A percentile compares a stretch with the other conserved stretches of the same genome.
Evolutionary conservation across 495 filamentous ascomycete genomes (phyloP).

Genomic region (Hypoxylon fragiforme): DNA sequence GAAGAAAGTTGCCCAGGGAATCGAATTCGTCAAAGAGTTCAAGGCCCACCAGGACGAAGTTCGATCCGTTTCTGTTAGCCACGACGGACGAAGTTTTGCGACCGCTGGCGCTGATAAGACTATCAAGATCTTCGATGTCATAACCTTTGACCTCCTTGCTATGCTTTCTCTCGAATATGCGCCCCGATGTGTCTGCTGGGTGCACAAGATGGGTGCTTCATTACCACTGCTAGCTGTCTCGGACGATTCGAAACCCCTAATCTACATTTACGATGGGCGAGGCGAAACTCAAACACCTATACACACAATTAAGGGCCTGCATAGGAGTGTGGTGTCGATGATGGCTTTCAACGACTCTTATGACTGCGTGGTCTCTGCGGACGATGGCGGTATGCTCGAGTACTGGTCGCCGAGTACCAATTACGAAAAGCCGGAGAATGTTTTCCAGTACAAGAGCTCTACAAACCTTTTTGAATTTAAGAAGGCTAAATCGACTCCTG

Average conservation of each 20-base stretch:
- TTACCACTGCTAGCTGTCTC: constrained; percentile 88
- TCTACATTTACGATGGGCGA: constrained; percentile 86
- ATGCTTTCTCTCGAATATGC: constrained; percentile 74
- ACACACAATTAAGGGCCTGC: constrained; percentile 73
- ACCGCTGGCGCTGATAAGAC: constrained; percentile 85
- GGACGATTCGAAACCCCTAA: constrained; percentile 68
- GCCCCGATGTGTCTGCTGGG: constrained; percentile 87
- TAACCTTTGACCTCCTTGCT: constrained; percentile 87
- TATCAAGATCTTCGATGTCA: constrained; percentile 94
- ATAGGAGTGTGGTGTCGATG: constrained; percentile 74
- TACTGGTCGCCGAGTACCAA: constrained; percentile 84
- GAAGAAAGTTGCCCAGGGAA: constrained; percentile 90
- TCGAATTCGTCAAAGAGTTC: constrained; percentile 99
- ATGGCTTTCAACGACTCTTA: constrained; percentile 89
- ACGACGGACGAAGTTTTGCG: constrained; percentile 92
- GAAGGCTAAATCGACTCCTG: constrained; percentile 84
- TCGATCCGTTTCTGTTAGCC: constrained; percentile 75
- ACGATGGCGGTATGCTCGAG: constrained; percentile 92
- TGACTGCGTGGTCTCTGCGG: constrained; percentile 86
- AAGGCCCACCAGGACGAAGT: constrained; percentile 87
- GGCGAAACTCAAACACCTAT: constrained; percentile 75
- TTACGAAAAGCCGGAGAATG: constrained; percentile 89
- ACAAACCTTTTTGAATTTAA: constrained; percentile 97
- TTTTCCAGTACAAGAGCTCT: constrained; percentile 88
- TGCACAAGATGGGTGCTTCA: constrained; percentile 85